Evolutionary conservation across 2,329 filamentous ascomycete genomes (phyloP).

Genomic region (Lasiodiplodia hormozganensis): DNA sequence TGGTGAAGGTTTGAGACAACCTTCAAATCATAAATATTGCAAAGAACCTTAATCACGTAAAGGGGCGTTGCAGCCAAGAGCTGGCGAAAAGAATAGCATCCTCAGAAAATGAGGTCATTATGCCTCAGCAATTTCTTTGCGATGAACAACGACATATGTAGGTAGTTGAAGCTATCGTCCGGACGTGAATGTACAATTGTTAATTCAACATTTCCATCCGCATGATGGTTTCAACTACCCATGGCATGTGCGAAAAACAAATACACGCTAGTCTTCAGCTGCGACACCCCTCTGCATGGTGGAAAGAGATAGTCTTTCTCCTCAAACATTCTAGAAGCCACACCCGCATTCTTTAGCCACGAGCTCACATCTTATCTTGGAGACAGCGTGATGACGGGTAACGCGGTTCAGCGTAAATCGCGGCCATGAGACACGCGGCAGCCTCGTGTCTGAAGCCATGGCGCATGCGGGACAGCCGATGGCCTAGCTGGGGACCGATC

Average conservation of each 20-base stretch:
- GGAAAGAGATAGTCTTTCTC: neutral
- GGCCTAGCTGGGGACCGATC: neutral
- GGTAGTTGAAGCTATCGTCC: too few species aligned
- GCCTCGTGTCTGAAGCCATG: constrained; percentile 1
- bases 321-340: neutral
- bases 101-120: too few species aligned
- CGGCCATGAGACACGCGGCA: neutral
- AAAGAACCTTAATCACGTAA: neutral
- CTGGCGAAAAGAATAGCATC: too few species aligned
- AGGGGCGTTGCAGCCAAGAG: too few species aligned
- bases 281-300: too few species aligned
- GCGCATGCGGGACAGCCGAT: constrained; percentile 5
- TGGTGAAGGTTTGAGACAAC: constrained; percentile 12
- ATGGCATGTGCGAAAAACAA: neutral
- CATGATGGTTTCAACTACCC: neutral
- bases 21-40: neutral
- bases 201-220: too few species aligned
- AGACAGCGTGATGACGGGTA: neutral
- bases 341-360: neutral
- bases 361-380: constrained; percentile 1
- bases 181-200: too few species aligned
- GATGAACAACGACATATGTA: too few species aligned
- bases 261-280: too few species aligned
- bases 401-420: neutral
- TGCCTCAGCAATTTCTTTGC: too few species aligned